Percentiles rank a stretch among this genome's conserved stretches.
Conservation (phyloP, 345 rosid species). For the Rubroshorea leprosula region DNA sequence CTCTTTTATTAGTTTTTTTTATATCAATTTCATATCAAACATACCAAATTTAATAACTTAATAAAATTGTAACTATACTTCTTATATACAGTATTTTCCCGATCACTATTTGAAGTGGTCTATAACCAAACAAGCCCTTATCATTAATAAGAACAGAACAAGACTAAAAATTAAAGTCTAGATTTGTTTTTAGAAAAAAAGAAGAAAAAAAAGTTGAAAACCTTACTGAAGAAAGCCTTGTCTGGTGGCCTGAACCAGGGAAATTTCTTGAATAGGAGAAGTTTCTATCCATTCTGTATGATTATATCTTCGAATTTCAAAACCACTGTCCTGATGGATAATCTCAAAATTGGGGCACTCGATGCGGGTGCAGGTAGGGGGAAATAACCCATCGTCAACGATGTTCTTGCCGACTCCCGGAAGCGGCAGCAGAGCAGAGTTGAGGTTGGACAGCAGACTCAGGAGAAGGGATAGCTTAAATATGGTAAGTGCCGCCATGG, state of each 20-base stretch:
- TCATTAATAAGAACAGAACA: too few relatives aligned
- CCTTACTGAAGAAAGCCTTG: conserved; percentile 64
- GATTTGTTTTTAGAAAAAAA: not conserved
- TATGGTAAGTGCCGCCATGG: conserved; percentile 30
- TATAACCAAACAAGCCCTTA: too few relatives aligned
- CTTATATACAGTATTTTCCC: too few relatives aligned
- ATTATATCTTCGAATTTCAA: conserved; percentile 64
- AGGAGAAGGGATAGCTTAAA: conserved; percentile 40
- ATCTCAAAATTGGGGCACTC: conserved; percentile 69
- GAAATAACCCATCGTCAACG: conserved; percentile 20
- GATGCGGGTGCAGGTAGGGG: conserved; percentile 68
- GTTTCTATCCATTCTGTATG: conserved; percentile 61
- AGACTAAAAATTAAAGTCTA: too few relatives aligned
- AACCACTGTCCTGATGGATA: conserved; percentile 47
- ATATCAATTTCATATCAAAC: too few relatives aligned
- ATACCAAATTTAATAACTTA: too few relatives aligned
- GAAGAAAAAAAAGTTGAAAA: not conserved
- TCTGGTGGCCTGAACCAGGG: conserved; percentile 64
- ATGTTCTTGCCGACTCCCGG: conserved; percentile 8
- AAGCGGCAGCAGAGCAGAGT: conserved; percentile 8
- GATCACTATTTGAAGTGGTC: too few relatives aligned
- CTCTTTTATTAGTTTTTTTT: too few relatives aligned
- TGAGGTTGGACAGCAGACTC: conserved; percentile 41
- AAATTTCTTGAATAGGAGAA: conserved; percentile 63
- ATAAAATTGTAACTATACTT: too few relatives aligned